A percentile compares a stretch with the other conserved stretches of the same genome.
Evolutionary conservation across 108 stramenopile genomes (phyloP).

Genomic region (Pseudonitzschia multistriata): DNA sequence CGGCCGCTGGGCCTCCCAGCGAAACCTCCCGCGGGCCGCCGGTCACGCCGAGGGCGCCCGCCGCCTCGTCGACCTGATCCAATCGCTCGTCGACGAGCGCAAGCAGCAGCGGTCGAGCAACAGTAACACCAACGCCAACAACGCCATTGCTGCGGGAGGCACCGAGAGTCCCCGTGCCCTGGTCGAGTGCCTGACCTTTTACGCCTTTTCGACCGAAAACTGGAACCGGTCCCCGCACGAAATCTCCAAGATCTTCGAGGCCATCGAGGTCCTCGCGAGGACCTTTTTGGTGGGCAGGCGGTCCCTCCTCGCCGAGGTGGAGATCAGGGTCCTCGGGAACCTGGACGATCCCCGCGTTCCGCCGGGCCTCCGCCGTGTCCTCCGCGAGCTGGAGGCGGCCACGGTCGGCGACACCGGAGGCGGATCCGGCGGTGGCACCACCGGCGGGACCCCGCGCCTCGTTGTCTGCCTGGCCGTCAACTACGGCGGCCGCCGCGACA

Average conservation of each 20-base stretch:
- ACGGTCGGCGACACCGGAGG: constrained; percentile 7
- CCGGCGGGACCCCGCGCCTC: constrained; percentile 13
- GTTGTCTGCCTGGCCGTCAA: constrained; percentile 85
- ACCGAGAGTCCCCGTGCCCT: not conserved
- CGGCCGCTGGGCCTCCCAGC: constrained; percentile 67
- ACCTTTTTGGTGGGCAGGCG: not conserved
- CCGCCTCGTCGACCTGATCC: constrained; percentile 50
- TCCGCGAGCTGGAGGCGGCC: constrained; percentile 20
- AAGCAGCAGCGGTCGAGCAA: not conserved
- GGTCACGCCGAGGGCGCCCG: constrained; percentile 64
- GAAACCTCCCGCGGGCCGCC: constrained; percentile 32
- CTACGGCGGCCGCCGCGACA: constrained; percentile 89
- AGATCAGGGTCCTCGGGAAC: constrained; percentile 62
- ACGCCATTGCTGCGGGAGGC: not conserved
- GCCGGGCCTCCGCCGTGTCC: constrained; percentile 30
- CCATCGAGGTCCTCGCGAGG: constrained; percentile 54
- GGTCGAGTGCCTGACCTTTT: constrained; percentile 73
- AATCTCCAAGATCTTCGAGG: constrained; percentile 54
- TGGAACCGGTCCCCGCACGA: constrained; percentile 73
- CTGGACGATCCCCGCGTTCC: constrained; percentile 74
- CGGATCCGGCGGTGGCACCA: not conserved
- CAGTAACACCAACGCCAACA: not conserved
- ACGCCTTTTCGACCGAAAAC: constrained; percentile 92
- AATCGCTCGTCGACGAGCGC: not conserved
- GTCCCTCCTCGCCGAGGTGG: constrained; percentile 9